A percentile compares a stretch with the other conserved stretches of the same genome.
Conservation (phyloP, 2,329 filamentous ascomycete species). For the Ciborinia camelliae region DNA sequence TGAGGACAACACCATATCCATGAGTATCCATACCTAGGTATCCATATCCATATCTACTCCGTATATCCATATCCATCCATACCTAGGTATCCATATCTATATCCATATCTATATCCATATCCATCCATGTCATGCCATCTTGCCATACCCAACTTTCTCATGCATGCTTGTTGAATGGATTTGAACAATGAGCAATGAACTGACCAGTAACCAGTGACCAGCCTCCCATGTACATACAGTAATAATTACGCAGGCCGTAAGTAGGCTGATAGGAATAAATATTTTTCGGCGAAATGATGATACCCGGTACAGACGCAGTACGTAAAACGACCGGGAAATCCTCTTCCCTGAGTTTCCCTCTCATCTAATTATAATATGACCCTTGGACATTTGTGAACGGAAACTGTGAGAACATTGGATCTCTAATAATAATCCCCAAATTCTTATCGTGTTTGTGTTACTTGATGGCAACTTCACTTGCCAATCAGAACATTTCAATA, state of each 20-base stretch:
- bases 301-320: constrained; percentile 1
- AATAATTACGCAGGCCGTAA: too few species aligned
- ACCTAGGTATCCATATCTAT: background rate
- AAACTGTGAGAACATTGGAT: too few species aligned
- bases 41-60: background rate
- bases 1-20: background rate
- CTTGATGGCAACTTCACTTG: background rate
- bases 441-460: constrained; percentile 6
- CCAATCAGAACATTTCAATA: background rate
- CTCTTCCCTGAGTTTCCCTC: too few species aligned
- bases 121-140: background rate
- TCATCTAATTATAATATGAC: background rate
- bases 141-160: background rate
- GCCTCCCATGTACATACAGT: constrained; percentile 9
- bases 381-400: background rate
- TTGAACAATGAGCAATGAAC: background rate
- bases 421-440: background rate
- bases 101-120: background rate
- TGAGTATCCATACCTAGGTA: background rate
- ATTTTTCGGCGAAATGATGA: constrained; percentile 17
- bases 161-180: background rate
- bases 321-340: constrained; percentile 19
- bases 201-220: background rate
- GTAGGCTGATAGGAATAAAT: too few species aligned
- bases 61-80: too few species aligned